phyloP scores from a whole-genome alignment of 139 green algal species.

The Yamagishiella unicocca region DNA sequence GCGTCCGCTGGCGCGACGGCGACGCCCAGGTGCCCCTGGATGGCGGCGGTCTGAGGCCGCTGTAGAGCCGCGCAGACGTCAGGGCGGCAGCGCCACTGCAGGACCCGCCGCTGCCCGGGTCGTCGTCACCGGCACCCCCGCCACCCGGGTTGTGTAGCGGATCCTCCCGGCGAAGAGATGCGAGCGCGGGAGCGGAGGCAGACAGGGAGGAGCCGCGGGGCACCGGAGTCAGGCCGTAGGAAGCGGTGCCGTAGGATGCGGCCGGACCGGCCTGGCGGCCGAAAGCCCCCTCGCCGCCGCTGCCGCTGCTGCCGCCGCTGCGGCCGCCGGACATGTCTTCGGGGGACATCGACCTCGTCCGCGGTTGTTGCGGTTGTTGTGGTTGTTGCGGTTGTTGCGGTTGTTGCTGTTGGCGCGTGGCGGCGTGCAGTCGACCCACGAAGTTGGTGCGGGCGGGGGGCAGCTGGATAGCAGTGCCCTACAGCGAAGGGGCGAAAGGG shows the following conservation, averaged over 20 bases:
- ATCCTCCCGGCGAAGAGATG: neutral
- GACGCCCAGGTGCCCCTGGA: neutral
- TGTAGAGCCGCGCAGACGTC: neutral
- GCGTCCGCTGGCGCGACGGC: neutral
- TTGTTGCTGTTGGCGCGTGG: constrained; percentile 12
- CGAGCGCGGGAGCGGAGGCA: neutral
- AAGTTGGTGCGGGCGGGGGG: neutral
- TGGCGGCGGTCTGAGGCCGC: neutral
- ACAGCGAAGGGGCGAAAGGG: no score
- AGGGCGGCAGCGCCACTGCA: neutral
- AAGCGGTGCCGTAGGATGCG: no score
- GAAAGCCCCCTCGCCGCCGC: neutral
- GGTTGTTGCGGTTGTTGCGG: neutral
- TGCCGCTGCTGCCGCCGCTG: neutral
- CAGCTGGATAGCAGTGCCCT: constrained; percentile 10
- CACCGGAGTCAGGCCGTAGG: no score
- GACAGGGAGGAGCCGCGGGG: neutral
- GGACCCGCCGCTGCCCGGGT: neutral
- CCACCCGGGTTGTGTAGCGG: neutral
- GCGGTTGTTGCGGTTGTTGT: neutral
- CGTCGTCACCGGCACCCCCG: neutral
- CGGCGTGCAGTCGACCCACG: constrained; percentile 4
- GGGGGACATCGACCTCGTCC: neutral
- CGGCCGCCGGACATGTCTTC: neutral
- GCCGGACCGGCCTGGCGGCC: no score